These are phyloP conservation scores for Colletotrichum graminicola DNA, from an alignment of 2,329 filamentous ascomycete genomes.

Conservation along the genomic window DNA sequence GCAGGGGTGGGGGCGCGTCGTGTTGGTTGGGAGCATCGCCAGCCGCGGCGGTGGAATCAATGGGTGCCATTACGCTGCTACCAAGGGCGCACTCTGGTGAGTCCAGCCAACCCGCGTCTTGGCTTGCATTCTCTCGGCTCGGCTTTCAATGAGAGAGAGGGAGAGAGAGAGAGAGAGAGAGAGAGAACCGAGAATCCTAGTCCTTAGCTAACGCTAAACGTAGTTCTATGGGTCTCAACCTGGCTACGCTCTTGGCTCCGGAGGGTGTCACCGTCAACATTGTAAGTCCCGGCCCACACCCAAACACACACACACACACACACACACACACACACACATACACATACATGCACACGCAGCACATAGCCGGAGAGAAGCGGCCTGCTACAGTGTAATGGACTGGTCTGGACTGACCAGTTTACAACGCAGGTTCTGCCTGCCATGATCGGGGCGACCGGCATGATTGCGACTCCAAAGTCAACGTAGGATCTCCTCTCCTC, in stretches of 20 bases:
- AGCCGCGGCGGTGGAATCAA: conserved; percentile 51
- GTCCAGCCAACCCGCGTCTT: background rate
- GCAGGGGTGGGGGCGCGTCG: conserved; percentile 50
- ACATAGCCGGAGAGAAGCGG: background rate
- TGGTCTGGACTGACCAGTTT: background rate
- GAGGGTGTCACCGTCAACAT: conserved; percentile 53
- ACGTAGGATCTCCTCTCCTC: conserved; percentile 42
- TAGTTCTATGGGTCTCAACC: conserved; percentile 53
- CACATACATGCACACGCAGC: background rate
- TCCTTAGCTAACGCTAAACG: background rate
- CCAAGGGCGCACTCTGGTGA: conserved; percentile 47
- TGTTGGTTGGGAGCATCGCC: conserved; percentile 52
- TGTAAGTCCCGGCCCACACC: conserved; percentile 42
- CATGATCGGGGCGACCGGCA: conserved; percentile 53
- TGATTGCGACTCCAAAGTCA: conserved; percentile 51
- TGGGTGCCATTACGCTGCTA: conserved; percentile 52
- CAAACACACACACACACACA: no score
- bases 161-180: no score
- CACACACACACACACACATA: background rate
- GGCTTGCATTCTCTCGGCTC: background rate
- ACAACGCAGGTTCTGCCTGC: conserved; percentile 49
- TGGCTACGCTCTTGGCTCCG: conserved; percentile 49
- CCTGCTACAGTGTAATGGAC: no score
- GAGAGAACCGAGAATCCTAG: no score
- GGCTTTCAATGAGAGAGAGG: background rate